Conservation (phyloP, 371 early-diverging fungal genomes). For the Rhizopus stolonifer region DNA sequence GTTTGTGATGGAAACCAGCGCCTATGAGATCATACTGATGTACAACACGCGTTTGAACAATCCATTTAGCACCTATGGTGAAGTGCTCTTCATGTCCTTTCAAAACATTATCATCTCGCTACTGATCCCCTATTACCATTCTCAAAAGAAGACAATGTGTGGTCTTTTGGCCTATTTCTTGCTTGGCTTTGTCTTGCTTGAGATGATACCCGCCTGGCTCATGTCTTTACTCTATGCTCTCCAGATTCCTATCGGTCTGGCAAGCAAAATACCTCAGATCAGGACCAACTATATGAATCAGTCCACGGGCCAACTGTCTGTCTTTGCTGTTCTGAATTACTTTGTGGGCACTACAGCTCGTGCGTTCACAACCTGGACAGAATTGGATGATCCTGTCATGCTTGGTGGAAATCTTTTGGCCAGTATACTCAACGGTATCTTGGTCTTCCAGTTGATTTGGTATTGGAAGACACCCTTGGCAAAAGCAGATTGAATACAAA, state of each 20-base stretch:
- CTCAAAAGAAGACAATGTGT: not conserved
- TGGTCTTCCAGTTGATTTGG: constrained; percentile 77
- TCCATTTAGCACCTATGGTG: constrained; percentile 94
- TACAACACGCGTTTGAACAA: constrained; percentile 83
- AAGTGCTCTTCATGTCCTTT: constrained; percentile 68
- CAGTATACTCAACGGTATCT: constrained; percentile 71
- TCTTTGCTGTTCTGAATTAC: constrained; percentile 83
- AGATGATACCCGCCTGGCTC: constrained; percentile 38
- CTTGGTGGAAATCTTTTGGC: constrained; percentile 72
- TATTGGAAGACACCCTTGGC: constrained; percentile 60
- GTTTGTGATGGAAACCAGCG: constrained; percentile 82
- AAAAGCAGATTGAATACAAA: constrained; percentile 14
- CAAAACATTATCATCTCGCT: constrained; percentile 78
- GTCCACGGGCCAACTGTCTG: constrained; percentile 89
- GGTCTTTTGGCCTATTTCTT: not conserved
- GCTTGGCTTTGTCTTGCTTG: not conserved
- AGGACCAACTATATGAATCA: constrained; percentile 68
- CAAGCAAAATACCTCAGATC: constrained; percentile 89
- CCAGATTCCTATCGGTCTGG: constrained; percentile 80
- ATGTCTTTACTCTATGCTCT: constrained; percentile 69
- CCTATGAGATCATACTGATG: constrained; percentile 74
- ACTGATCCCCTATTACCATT: constrained; percentile 61
- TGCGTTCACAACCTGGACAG: constrained; percentile 88
- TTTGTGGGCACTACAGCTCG: constrained; percentile 85
- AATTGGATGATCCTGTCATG: constrained; percentile 79